These are phyloP conservation scores for Scenedesmus sp. DNA, from an alignment of 163 green algal genomes.

Conservation along the genomic window DNA sequence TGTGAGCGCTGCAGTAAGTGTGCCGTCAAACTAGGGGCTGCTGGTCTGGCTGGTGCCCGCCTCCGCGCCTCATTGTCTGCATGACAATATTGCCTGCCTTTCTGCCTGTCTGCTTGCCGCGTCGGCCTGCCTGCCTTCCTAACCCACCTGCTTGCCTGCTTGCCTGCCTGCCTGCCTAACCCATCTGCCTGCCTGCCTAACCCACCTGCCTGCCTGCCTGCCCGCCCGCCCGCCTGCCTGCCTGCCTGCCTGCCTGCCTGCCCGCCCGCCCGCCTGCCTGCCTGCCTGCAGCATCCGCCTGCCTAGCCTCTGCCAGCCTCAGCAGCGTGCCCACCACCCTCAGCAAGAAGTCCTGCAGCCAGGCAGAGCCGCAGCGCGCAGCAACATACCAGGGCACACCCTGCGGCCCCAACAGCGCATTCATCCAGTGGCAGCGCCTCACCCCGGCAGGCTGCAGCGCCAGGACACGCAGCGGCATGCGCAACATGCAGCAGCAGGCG, in stretches of 20 bases:
- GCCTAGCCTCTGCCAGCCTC: neutral
- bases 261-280: neutral
- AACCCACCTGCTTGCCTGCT: no score
- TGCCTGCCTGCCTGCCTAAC: neutral
- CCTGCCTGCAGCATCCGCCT: constrained; percentile 11
- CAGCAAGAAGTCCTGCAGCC: neutral
- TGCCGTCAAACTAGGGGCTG: no score
- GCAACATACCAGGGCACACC: constrained; percentile 7
- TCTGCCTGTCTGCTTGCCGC: neutral
- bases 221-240: no score
- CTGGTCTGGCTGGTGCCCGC: neutral
- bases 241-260: no score
- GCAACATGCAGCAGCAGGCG: neutral
- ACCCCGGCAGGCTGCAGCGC: neutral
- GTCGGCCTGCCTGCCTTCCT: neutral
- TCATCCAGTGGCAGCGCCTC: constrained; percentile 14
- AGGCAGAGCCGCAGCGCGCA: neutral
- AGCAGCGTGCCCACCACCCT: neutral
- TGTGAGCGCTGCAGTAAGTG: no score
- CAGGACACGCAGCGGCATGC: neutral
- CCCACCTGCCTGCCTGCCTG: neutral
- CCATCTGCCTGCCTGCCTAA: neutral
- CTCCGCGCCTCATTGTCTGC: neutral
- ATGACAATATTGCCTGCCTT: no score
- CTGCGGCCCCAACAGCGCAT: constrained; percentile 23